Evolutionary conservation across 2,329 filamentous ascomycete species (phyloP).

Genomic region (Rhexocercosporidium sp.): DNA sequence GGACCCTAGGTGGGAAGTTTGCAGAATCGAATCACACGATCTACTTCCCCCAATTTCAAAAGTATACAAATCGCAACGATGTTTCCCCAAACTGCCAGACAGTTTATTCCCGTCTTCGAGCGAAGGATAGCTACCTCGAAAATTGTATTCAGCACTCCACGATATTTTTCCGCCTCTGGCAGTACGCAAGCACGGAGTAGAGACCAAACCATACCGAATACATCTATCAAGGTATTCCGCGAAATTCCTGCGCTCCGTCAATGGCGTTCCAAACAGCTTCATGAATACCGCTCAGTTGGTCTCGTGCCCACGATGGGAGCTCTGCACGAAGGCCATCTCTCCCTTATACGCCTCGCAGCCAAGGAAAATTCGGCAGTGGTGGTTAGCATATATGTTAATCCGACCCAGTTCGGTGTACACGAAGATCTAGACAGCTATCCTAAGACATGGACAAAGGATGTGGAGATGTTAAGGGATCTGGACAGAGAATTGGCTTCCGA

Average conservation of each 20-base stretch:
- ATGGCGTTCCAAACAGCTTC: conserved; percentile 69
- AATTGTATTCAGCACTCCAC: conserved; percentile 11
- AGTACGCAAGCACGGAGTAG: conserved; percentile 26
- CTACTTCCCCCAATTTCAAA: neutral
- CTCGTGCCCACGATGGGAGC: conserved; percentile 98
- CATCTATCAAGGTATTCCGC: conserved; percentile 74
- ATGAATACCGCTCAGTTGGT: conserved; percentile 74
- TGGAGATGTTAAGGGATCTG: conserved; percentile 67
- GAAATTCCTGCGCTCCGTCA: conserved; percentile 73
- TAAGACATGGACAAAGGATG: conserved; percentile 83
- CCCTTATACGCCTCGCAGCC: conserved; percentile 83
- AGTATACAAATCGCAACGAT: conserved; percentile 10
- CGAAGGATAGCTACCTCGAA: conserved; percentile 9
- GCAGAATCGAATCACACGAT: conserved; percentile 1
- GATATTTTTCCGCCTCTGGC: conserved; percentile 25
- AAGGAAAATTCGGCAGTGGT: conserved; percentile 85
- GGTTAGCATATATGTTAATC: conserved; percentile 94
- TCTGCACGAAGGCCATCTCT: conserved; percentile 88
- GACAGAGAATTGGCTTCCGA: conserved; percentile 74
- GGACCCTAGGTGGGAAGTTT: conserved; percentile 34
- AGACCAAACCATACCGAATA: conserved; percentile 52
- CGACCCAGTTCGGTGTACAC: conserved; percentile 88
- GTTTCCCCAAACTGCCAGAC: conserved; percentile 7
- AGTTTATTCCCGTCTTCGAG: conserved; percentile 2
- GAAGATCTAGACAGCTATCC: conserved; percentile 93